Base-by-base conservation (phyloP, 371 early-diverging fungal species). In the Blakeslea trispora region DNA sequence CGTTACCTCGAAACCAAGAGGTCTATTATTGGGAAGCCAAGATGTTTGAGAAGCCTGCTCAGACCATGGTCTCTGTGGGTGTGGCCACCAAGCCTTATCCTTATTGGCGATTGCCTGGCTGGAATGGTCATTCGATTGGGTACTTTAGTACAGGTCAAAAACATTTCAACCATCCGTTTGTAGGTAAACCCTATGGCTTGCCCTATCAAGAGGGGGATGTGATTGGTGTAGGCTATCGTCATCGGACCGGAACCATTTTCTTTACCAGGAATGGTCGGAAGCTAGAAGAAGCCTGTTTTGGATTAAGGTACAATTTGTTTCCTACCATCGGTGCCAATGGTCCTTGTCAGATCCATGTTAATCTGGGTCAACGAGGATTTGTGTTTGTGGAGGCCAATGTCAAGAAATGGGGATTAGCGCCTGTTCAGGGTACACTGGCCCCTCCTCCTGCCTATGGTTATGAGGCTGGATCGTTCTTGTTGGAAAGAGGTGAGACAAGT, bases 181-280 rank as follows among this genome's bases (percentile, higher is more conserved):
- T 69, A 22, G 84, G 85, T 37, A 69, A 72, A 46, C 69, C 78
- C 0, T 83, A 85, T 64, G 90, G 88, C 24, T 71, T 74, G 45
- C 68, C 74, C 9, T 89, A 79, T 56, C 70, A 70, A 54, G 82
- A 84, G 43, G 90, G 89, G 7, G 91, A 91, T 66, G 88, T 89
- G 13, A 81, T 91, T 46, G 91, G 91, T 19, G 82, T 90, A 18
- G 91, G 91, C 8, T 87, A 87, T 67, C 81, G 88, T 59, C 89
- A 86, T 54, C 82, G 84, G 48, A 82, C 85, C 50, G 90, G 91
- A 39, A 81, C 85, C 1, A 66, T 91, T 31, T 91, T 89, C 67
- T 91, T 89, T 49, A 91, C 91, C n/a, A 78, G 83, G 40, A 91
- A 91, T 63, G 91, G 91, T n/a, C 79, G 79, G 40, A 81, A 79